Percentiles rank a stretch among this genome's conserved stretches.
Conservation (phyloP, 768 basidiomycete species). For the Leccinum imitatum region DNA sequence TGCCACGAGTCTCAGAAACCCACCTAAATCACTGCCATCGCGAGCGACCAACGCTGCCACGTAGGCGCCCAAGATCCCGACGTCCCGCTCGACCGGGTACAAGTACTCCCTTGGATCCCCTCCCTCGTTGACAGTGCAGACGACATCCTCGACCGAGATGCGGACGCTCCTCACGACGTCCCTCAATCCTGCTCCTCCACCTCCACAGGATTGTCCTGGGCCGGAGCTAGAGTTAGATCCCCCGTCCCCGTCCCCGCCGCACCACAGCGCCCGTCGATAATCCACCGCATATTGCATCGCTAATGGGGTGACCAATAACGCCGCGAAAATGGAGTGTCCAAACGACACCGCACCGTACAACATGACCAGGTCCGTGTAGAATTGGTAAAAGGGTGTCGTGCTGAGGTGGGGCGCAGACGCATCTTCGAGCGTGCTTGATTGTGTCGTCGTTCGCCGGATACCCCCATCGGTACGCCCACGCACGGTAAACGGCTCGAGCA, state of each 20-base stretch:
- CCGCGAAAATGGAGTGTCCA: constrained; percentile 70
- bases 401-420: constrained; percentile 63
- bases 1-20: constrained; percentile 65
- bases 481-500: constrained; percentile 57
- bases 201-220: background rate
- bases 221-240: background rate
- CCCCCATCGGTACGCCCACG: background rate
- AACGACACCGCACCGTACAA: constrained; percentile 94
- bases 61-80: constrained; percentile 62
- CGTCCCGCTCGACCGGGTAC: constrained; percentile 66
- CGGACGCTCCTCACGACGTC: constrained; percentile 55
- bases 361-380: constrained; percentile 86
- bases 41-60: constrained; percentile 46
- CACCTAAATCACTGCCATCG: constrained; percentile 38
- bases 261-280: constrained; percentile 84
- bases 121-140: constrained; percentile 27
- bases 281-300: constrained; percentile 77
- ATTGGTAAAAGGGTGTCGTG: constrained; percentile 81
- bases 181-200: background rate
- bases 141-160: constrained; percentile 48
- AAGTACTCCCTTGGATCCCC: constrained; percentile 57
- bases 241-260: constrained; percentile 51
- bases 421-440: constrained; percentile 43
- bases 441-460: background rate
- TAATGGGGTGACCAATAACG: constrained; percentile 72